Conservation (phyloP, 306 rosid species). For the Sindora glabra region DNA sequence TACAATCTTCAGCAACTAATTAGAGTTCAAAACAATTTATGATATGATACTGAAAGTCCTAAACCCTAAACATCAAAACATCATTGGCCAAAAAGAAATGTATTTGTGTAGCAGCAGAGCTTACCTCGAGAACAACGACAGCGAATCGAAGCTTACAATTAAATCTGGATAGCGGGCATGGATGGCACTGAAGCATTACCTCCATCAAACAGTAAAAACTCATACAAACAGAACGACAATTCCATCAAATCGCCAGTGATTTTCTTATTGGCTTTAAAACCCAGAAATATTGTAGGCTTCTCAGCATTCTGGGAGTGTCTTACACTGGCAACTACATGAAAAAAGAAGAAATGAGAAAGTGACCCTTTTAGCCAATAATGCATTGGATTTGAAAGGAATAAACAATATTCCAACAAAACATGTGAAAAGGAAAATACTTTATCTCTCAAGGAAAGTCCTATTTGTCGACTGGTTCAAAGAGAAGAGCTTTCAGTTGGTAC, state of each 20-base stretch:
- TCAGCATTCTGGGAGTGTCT: slow-evolving; percentile 37
- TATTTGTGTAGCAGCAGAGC: slow-evolving; percentile 8
- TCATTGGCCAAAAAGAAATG: neutral
- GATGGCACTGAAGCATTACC: slow-evolving; percentile 43
- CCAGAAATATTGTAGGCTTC: slow-evolving; percentile 29
- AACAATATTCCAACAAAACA: neutral
- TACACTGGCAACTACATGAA: neutral
- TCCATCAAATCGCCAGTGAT: slow-evolving; percentile 75
- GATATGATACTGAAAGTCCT: neutral
- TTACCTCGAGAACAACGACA: slow-evolving; percentile 52
- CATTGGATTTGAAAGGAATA: slow-evolving; percentile 23
- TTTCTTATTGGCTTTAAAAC: slow-evolving; percentile 42
- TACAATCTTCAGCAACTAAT: slow-evolving; percentile 15
- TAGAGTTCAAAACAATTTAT: neutral
- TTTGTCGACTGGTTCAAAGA: slow-evolving; percentile 24
- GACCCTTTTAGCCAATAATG: neutral
- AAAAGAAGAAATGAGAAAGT: neutral
- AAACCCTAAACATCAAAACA: slow-evolving; percentile 19
- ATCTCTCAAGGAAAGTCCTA: slow-evolving; percentile 12
- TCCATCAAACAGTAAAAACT: slow-evolving; percentile 46
- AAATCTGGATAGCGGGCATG: slow-evolving; percentile 42
- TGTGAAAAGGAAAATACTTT: slow-evolving; percentile 2
- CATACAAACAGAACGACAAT: slow-evolving; percentile 22
- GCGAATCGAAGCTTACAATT: slow-evolving; percentile 36
- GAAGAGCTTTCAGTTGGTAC: slow-evolving; percentile 13